Conservation (phyloP, 768 basidiomycete species). For the Psilocybe azurescens region DNA sequence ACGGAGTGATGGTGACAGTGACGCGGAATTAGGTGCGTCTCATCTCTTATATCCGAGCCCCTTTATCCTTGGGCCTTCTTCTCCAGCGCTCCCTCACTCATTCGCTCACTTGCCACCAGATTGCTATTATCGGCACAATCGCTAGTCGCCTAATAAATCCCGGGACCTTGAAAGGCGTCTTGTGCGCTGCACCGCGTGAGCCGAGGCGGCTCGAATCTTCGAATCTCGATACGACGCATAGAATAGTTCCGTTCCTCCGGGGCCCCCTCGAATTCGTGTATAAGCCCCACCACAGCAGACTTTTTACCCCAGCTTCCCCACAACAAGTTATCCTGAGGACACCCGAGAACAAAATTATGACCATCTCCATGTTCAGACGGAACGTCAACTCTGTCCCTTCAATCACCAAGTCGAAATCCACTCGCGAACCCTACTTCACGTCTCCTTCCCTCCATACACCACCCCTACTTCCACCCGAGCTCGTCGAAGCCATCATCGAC, state of each 20-base stretch:
- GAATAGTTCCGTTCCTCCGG: neutral
- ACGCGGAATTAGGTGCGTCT: too few species aligned
- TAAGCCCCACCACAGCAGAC: neutral
- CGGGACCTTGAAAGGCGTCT: neutral
- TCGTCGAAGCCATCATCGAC: conserved; percentile 26
- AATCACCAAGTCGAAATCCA: neutral
- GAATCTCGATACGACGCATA: neutral
- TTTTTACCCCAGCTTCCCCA: too few species aligned
- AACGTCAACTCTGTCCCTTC: neutral
- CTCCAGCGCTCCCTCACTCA: too few species aligned
- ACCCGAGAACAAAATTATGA: neutral
- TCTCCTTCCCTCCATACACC: neutral
- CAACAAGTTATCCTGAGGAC: too few species aligned
- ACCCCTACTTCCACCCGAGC: conserved; percentile 22
- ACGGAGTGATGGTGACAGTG: too few species aligned
- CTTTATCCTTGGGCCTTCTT: too few species aligned
- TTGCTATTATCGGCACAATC: neutral
- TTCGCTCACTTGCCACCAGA: neutral
- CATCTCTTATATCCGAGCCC: too few species aligned
- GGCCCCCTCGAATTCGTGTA: neutral
- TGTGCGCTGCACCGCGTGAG: neutral
- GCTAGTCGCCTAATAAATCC: neutral
- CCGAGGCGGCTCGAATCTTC: neutral
- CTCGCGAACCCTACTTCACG: neutral
- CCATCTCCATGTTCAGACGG: neutral